Evolutionary conservation across 192 early-diverging fungal genomes (phyloP).

Genomic region (Spinellus fusiger): DNA sequence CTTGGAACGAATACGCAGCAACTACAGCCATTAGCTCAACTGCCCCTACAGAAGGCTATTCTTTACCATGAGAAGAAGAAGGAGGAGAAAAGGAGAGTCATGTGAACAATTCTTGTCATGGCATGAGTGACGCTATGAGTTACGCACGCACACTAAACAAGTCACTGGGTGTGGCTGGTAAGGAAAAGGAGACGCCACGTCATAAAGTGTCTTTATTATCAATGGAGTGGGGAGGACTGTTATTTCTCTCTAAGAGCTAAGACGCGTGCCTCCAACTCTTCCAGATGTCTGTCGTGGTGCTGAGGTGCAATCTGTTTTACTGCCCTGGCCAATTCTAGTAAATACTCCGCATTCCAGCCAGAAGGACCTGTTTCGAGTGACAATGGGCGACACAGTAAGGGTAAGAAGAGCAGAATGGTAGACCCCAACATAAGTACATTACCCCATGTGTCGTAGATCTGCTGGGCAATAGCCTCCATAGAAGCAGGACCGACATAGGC

Average conservation of each 20-base stretch:
- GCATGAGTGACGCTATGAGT: no score
- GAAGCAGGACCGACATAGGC: slow-evolving; percentile 71
- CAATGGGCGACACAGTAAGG: neutral
- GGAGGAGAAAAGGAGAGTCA: neutral
- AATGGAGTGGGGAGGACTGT: neutral
- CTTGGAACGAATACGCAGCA: slow-evolving; percentile 65
- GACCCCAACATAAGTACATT: neutral
- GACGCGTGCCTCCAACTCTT: slow-evolving; percentile 49
- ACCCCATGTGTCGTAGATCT: slow-evolving; percentile 60
- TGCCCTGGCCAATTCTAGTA: slow-evolving; percentile 58
- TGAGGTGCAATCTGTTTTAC: slow-evolving; percentile 44
- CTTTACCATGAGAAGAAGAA: neutral
- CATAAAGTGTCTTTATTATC: neutral
- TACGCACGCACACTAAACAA: no score
- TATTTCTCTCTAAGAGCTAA: slow-evolving; percentile 28
- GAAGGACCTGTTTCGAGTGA: slow-evolving; percentile 45
- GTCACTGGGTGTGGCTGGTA: no score
- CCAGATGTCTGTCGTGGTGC: slow-evolving; percentile 54
- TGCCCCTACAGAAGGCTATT: no score
- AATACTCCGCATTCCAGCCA: slow-evolving; percentile 66
- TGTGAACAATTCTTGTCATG: no score
- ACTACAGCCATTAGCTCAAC: no score
- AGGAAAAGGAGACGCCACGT: neutral
- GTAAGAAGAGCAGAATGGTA: neutral
- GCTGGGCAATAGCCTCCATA: slow-evolving; percentile 51